Percentiles rank a stretch among this genome's conserved stretches.
Evolutionary conservation across 75 land plant genomes (phyloP).

Genomic region (Selaginella moellendorffii): DNA sequence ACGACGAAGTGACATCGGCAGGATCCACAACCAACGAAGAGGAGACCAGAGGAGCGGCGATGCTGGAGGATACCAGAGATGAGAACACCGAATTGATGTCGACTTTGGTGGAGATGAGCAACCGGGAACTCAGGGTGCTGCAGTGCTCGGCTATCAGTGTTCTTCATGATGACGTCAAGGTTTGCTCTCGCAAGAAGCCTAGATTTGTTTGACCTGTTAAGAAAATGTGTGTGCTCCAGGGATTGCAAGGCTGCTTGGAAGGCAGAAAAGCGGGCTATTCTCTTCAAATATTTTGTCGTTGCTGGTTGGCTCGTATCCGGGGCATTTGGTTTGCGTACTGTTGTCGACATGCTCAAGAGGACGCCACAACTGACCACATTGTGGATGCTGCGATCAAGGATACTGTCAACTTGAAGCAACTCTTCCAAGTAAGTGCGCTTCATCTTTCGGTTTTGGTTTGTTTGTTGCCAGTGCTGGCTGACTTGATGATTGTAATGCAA

Average conservation of each 20-base stretch:
- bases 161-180: not conserved
- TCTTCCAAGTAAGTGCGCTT: too few relatives aligned
- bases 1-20: not conserved
- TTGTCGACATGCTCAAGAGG: not conserved
- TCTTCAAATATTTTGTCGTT: not conserved
- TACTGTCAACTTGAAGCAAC: too few relatives aligned
- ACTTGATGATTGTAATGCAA: too few relatives aligned
- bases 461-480: too few relatives aligned
- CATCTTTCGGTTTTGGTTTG: too few relatives aligned
- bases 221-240: not conserved
- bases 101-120: not conserved
- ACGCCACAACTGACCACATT: too few relatives aligned
- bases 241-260: not conserved
- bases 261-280: not conserved
- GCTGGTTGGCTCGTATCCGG: not conserved
- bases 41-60: not conserved
- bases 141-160: not conserved
- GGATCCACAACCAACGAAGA: not conserved
- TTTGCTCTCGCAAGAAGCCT: too few relatives aligned
- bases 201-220: not conserved
- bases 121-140: not conserved
- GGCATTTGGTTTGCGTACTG: not conserved
- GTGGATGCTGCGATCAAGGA: too few relatives aligned
- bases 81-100: not conserved
- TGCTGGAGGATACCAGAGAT: too few relatives aligned